Evolutionary conservation across 1,139 yeast species (phyloP).

Genomic region (Candida smagusa): DNA sequence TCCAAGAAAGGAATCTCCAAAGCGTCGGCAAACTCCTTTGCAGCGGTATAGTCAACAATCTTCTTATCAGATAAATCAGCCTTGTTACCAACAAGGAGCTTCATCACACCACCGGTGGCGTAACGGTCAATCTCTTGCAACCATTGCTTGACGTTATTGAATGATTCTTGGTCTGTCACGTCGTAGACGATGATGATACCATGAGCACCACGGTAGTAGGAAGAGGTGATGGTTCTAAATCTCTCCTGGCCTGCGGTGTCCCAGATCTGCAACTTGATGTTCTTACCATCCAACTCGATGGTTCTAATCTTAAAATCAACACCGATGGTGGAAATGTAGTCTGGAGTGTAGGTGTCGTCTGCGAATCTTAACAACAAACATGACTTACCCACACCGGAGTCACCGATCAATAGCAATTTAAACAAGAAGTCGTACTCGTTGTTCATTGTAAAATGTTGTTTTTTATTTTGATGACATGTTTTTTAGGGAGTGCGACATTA

Average conservation of each 20-base stretch:
- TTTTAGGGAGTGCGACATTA: conserved; percentile 1
- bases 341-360: conserved; percentile 95
- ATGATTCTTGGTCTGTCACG: conserved; percentile 96
- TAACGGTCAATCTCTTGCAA: conserved; percentile 97
- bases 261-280: conserved; percentile 97
- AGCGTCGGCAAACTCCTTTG: conserved; percentile 96
- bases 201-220: conserved; percentile 98
- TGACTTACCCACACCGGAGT: conserved; percentile 97
- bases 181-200: conserved; percentile 97
- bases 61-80: conserved; percentile 92
- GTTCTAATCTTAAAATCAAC: conserved; percentile 98
- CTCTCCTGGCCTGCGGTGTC: conserved; percentile 99
- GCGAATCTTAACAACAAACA: conserved; percentile 93
- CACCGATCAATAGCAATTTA: conserved; percentile 91
- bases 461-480: conserved; percentile 6
- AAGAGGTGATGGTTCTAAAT: conserved; percentile 94
- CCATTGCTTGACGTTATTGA: conserved; percentile 98
- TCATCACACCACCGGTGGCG: conserved; percentile 97
- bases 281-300: conserved; percentile 93
- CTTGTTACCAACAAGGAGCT: conserved; percentile 93
- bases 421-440: conserved; percentile 96
- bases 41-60: conserved; percentile 93
- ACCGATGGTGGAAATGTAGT: conserved; percentile 95
- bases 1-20: conserved; percentile 94
- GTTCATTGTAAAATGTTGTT: conserved; percentile 44